Evolutionary conservation across 805 yeast species (phyloP), one percentile per base, ranked within the genome.

Genomic region (Candida adriatica): DNA sequence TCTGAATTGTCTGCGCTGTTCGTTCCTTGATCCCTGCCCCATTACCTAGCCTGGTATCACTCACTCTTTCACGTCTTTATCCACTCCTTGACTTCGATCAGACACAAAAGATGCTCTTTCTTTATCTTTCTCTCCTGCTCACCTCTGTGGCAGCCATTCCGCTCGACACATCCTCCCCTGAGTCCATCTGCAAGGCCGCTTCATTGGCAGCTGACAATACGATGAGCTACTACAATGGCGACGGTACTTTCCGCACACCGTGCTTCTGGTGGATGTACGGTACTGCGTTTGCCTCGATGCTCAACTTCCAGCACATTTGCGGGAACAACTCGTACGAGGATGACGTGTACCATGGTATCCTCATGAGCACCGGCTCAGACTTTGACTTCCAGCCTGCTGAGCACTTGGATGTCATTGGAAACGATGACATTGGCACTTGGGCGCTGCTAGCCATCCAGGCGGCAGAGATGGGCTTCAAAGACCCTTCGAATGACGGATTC

Each of bases 181-280:
- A 21, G 8, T 34, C 42, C 13, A 24, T 41, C 5, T 47, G 77
- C 44, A 48, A 59, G 16, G 82, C 75, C 4, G 71, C 82, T 1
- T 60, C 71, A 0, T 51, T 74, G 20, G 58, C 80, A n/a, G 71
- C 75, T 10, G 53, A 62, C 11, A 88, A 87, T 43, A 61, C 76
- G 41, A 57, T 79, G 51, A 76, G 75, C 54, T 82, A 82, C 55
- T 79, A 82, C 48, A 72, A 70, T 39, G 86, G 87, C 13, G 37
- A 41, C 18, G 94, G 90, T 16, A 69, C 70, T 73, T 81, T 81
- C 49, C 61, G 70, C 9, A 51, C 67, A 40, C 87, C 87, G 2
- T 16, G 18, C 53, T 79, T 77, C 58, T 87, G 92, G 87, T 84
- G 94, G 94, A 78, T 81, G 56, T 86, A 88, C 24, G 95, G 94